These are phyloP conservation scores for Talaromyces liani DNA, from an alignment of 495 filamentous ascomycete species.

Conservation along the genomic window DNA sequence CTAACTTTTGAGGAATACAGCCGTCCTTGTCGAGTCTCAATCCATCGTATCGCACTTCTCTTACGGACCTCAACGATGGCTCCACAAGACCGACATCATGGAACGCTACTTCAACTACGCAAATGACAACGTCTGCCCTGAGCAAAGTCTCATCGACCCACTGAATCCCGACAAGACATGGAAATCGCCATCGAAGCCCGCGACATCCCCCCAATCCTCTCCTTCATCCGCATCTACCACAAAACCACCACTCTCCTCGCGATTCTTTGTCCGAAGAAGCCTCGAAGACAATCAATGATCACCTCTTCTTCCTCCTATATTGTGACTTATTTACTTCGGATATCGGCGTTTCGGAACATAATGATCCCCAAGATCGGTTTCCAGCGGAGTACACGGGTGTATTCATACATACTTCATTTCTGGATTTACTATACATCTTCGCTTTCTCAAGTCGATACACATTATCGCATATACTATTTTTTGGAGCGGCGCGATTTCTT, in stretches of 20 bases:
- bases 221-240: background rate
- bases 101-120: conserved; percentile 10
- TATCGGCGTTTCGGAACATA: background rate
- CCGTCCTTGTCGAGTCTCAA: conserved; percentile 8
- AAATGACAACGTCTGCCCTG: conserved; percentile 8
- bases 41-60: conserved; percentile 8
- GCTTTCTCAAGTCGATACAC: background rate
- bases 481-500: background rate
- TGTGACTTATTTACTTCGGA: background rate
- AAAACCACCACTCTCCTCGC: background rate
- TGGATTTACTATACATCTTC: background rate
- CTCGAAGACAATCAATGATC: background rate
- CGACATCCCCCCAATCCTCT: background rate
- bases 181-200: background rate
- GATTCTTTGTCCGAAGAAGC: background rate
- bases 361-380: background rate
- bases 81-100: conserved; percentile 9
- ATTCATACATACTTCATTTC: background rate
- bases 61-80: conserved; percentile 4
- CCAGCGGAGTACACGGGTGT: background rate
- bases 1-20: background rate
- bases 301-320: background rate
- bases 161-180: background rate
- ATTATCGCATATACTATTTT: background rate
- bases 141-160: conserved; percentile 4